Evolutionary conservation across 176 grass and related monocot genomes (phyloP).

Genomic region (Triticum aestivum): IWGSC_CS_RefSeq_v2.1 NC_057814.1:236314285-236314784

Average conservation of each 20-base stretch:
- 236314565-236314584: not conserved
- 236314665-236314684: not conserved
- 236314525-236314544: too few relatives aligned
- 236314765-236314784: too few relatives aligned
- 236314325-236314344: not conserved
- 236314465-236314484: not conserved
- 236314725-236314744: not conserved
- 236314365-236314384: not conserved
- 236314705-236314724: not conserved
- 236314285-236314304: not conserved
- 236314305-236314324: not conserved
- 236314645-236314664: not conserved
- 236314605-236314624: not conserved
- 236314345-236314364: not conserved
- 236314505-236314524: not conserved
- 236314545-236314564: not conserved
- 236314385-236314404: not conserved
- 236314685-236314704: not conserved
- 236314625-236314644: conserved; percentile 4
- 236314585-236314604: not conserved
- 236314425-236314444: not conserved
- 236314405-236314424: not conserved
- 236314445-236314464: too few relatives aligned
- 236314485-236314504: not conserved
- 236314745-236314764: not conserved